Evolutionary conservation across 306 rosid species (phyloP).

Genomic region (Coriaria nepalensis): DNA sequence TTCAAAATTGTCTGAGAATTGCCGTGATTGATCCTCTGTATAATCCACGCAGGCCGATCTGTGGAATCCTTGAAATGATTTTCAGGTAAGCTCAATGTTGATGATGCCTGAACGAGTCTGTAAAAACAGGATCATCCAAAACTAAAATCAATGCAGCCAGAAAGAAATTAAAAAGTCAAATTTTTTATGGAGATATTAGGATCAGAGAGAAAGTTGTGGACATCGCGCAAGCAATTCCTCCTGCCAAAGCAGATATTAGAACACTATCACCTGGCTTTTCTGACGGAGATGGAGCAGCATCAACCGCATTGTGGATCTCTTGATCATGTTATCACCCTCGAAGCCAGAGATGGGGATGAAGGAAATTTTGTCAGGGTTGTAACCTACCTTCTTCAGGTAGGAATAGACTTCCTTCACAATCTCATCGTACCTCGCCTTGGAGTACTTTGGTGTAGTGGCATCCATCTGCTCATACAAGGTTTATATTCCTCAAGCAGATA

Average conservation of each 20-base stretch:
- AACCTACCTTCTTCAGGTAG: slow-evolving; percentile 82
- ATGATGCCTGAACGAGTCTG: slow-evolving; percentile 99
- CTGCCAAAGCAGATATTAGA: slow-evolving; percentile 95
- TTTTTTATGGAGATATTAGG: slow-evolving; percentile 2
- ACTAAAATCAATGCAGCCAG: neutral
- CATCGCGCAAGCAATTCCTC: slow-evolving; percentile 95
- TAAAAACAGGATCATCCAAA: slow-evolving; percentile 19
- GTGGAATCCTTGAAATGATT: slow-evolving; percentile 92
- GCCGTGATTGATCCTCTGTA: slow-evolving; percentile 98
- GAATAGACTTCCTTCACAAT: slow-evolving; percentile 90
- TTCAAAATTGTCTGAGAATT: slow-evolving; percentile 94
- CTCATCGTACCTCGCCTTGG: slow-evolving; percentile 77
- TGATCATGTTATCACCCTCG: slow-evolving; percentile 92
- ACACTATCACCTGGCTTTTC: slow-evolving; percentile 94
- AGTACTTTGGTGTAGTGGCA: slow-evolving; percentile 83
- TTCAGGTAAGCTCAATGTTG: slow-evolving; percentile 76
- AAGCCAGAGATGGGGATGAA: slow-evolving; percentile 91
- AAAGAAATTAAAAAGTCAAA: slow-evolving; percentile 2
- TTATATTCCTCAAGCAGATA: neutral
- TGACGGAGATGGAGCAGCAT: slow-evolving; percentile 91
- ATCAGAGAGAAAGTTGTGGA: slow-evolving; percentile 45
- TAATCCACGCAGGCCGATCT: slow-evolving; percentile 70
- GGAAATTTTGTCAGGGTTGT: slow-evolving; percentile 75
- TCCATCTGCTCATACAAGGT: slow-evolving; percentile 42
- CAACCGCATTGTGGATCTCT: slow-evolving; percentile 75